Conservation (phyloP, 345 rosid genomes). For the Brassica rapa region DNA sequence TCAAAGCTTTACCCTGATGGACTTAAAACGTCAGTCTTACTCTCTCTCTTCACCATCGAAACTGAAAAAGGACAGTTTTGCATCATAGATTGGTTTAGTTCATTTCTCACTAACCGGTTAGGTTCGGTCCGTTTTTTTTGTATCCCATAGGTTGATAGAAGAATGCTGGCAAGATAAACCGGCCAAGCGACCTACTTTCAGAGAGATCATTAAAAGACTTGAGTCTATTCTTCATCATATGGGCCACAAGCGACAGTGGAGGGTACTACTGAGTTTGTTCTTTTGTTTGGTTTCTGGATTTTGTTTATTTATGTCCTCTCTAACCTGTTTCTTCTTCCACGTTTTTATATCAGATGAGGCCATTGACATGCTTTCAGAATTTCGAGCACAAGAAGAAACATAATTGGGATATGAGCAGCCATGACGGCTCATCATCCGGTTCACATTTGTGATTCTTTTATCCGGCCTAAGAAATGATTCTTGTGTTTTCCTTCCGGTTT, state of each 20-base stretch:
- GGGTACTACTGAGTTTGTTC: constrained; percentile 47
- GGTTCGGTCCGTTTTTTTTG: background rate
- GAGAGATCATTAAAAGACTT: constrained; percentile 62
- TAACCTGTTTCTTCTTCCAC: constrained; percentile 23
- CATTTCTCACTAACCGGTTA: background rate
- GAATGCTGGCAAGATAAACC: constrained; percentile 90
- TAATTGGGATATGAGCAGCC: constrained; percentile 52
- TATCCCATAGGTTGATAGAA: constrained; percentile 67
- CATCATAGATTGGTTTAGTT: constrained; percentile 21
- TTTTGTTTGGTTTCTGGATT: constrained; percentile 9
- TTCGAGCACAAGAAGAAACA: constrained; percentile 73
- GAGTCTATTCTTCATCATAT: constrained; percentile 56
- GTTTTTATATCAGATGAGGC: constrained; percentile 53
- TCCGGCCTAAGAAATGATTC: constrained; percentile 23
- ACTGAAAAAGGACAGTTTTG: background rate
- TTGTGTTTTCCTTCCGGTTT: constrained; percentile 24
- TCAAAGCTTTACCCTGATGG: constrained; percentile 75
- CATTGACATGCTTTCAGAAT: constrained; percentile 72
- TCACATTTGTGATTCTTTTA: constrained; percentile 44
- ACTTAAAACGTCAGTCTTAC: constrained; percentile 63
- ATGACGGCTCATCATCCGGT: constrained; percentile 56
- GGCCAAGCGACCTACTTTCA: constrained; percentile 75
- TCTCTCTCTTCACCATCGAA: constrained; percentile 8
- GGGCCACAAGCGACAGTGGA: constrained; percentile 74
- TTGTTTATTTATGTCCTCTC: constrained; percentile 19